These are phyloP conservation scores for Monosporascus cannonballus DNA, from an alignment of 2,329 filamentous ascomycete genomes.

Conservation along the genomic window DNA sequence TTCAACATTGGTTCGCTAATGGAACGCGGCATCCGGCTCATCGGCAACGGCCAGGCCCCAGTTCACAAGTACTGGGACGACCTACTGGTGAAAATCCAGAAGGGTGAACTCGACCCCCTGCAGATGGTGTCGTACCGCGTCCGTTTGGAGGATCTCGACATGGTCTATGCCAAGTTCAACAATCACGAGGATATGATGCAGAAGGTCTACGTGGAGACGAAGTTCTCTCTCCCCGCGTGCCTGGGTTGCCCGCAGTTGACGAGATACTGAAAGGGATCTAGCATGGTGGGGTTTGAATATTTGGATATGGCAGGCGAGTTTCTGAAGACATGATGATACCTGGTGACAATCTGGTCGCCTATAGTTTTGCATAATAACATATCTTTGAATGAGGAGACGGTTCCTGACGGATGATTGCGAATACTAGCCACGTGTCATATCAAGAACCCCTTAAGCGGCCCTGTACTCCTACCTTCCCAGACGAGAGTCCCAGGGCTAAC, in stretches of 20 bases:
- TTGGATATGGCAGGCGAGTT: too few relatives aligned
- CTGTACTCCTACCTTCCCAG: too few relatives aligned
- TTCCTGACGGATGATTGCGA: too few relatives aligned
- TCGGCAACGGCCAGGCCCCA: slow-evolving; percentile 60
- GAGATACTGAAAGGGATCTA: slow-evolving; percentile 19
- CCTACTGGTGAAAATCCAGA: slow-evolving; percentile 61
- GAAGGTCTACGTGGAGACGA: slow-evolving; percentile 67
- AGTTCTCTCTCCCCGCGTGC: slow-evolving; percentile 44
- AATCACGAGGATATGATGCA: slow-evolving; percentile 64
- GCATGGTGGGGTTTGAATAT: not conserved
- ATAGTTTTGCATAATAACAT: too few relatives aligned
- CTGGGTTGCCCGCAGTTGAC: slow-evolving; percentile 39
- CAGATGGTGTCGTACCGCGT: slow-evolving; percentile 80
- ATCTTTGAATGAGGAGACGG: too few relatives aligned
- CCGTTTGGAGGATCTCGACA: slow-evolving; percentile 64
- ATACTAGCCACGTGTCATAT: too few relatives aligned
- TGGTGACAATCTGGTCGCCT: too few relatives aligned
- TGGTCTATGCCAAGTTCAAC: slow-evolving; percentile 59
- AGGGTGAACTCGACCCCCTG: slow-evolving; percentile 63
- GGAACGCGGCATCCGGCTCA: slow-evolving; percentile 79
- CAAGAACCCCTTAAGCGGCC: too few relatives aligned
- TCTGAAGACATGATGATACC: too few relatives aligned
- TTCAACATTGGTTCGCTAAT: slow-evolving; percentile 81
- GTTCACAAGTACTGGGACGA: slow-evolving; percentile 82
- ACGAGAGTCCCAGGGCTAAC: too few relatives aligned